Evolutionary conservation across 129 eudicot species (phyloP).

Genomic region (Flaveria robusta): DNA sequence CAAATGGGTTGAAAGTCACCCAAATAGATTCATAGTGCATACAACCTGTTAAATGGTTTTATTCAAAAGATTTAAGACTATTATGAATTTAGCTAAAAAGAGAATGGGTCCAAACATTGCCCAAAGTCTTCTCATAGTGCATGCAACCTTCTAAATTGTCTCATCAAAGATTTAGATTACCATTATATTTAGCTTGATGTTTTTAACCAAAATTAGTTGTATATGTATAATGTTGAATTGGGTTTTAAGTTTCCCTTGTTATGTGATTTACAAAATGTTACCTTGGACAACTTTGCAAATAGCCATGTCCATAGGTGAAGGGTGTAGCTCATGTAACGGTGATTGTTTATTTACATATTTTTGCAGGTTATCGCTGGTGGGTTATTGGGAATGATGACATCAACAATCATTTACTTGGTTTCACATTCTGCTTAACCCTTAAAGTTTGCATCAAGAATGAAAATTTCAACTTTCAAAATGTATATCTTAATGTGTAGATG

Average conservation of each 20-base stretch:
- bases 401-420: conserved; percentile 45
- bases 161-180: too few species aligned
- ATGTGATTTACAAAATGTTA: conserved; percentile 8
- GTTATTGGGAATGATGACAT: conserved; percentile 54
- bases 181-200: background rate
- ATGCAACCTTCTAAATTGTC: too few species aligned
- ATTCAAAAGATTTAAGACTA: too few species aligned
- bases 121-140: too few species aligned
- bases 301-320: background rate
- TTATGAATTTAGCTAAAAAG: too few species aligned
- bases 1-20: background rate
- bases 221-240: background rate
- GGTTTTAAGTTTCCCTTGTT: background rate
- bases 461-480: background rate
- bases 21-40: background rate
- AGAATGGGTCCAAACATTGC: too few species aligned
- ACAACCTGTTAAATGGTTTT: too few species aligned
- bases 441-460: conserved; percentile 13
- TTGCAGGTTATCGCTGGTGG: conserved; percentile 76
- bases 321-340: background rate
- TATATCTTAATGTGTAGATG: background rate
- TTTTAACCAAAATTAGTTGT: too few species aligned
- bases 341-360: background rate
- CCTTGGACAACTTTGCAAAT: background rate
- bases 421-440: conserved; percentile 32